A percentile compares a stretch with the other conserved stretches of the same genome.
phyloP scores from a whole-genome alignment of 2,329 filamentous ascomycete genomes.

The Beauveria rudraprayagi region DNA sequence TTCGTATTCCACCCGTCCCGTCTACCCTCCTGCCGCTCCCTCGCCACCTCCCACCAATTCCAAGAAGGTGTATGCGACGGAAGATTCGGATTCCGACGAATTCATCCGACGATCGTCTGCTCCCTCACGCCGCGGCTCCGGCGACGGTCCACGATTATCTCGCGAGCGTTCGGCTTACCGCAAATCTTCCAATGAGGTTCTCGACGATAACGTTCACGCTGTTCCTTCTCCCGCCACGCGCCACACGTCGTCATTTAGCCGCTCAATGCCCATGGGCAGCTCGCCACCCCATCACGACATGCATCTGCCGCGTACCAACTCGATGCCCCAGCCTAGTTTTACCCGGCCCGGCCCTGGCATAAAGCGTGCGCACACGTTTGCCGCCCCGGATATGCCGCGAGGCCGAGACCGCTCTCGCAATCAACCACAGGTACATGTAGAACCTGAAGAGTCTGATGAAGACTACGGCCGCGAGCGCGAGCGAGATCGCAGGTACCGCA shows the following conservation, averaged over 20 bases:
- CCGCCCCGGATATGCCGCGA: constrained; percentile 21
- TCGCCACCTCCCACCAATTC: constrained; percentile 26
- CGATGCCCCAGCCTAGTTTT: constrained; percentile 26
- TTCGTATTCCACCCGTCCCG: constrained; percentile 18
- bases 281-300: constrained; percentile 27
- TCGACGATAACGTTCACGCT: constrained; percentile 24
- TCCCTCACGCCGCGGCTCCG: constrained; percentile 26
- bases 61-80: constrained; percentile 19
- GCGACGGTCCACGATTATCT: constrained; percentile 17
- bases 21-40: constrained; percentile 25
- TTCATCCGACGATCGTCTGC: constrained; percentile 26
- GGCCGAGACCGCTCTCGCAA: constrained; percentile 30
- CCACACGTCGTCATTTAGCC: constrained; percentile 19
- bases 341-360: constrained; percentile 22
- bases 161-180: constrained; percentile 23
- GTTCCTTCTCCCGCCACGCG: constrained; percentile 24
- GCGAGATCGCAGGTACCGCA: constrained; percentile 27
- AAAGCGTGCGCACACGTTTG: constrained; percentile 27
- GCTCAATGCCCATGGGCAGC: constrained; percentile 18
- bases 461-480: constrained; percentile 22
- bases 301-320: constrained; percentile 25
- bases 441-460: constrained; percentile 27
- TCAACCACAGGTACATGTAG: constrained; percentile 30
- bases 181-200: constrained; percentile 24
- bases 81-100: constrained; percentile 22